phyloP scores from a whole-genome alignment of 371 early-diverging fungal genomes.

The Actinomucor elegans region DNA sequence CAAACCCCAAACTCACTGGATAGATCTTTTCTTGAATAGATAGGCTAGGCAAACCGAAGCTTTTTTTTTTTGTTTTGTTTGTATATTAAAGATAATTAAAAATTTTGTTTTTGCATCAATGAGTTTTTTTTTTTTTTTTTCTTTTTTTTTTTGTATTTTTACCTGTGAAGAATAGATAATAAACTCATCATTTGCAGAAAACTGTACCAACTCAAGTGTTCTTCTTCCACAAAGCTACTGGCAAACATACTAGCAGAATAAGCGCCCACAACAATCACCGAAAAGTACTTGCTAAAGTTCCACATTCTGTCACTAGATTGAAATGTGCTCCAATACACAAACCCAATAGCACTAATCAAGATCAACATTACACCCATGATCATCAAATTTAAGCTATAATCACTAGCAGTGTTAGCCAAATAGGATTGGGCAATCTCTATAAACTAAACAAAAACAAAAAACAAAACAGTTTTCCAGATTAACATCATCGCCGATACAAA shows the following conservation, averaged over 20 bases:
- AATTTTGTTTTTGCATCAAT: no score
- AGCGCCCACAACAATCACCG: constrained; percentile 28
- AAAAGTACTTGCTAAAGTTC: constrained; percentile 21
- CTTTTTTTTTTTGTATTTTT: no score
- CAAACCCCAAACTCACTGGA: constrained; percentile 1
- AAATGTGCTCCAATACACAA: background rate
- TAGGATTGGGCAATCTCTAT: constrained; percentile 43
- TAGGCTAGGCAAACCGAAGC: constrained; percentile 5
- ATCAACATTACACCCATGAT: constrained; percentile 36
- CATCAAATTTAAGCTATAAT: constrained; percentile 58
- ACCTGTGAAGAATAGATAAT: constrained; percentile 48
- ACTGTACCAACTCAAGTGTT: constrained; percentile 77
- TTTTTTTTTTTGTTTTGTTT: background rate
- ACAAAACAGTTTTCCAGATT: constrained; percentile 2
- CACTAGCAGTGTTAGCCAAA: constrained; percentile 54
- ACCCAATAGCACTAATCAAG: constrained; percentile 2
- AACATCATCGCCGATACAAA: background rate
- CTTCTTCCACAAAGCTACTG: constrained; percentile 80
- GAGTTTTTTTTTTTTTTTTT: no score
- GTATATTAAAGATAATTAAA: background rate
- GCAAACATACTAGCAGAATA: constrained; percentile 65
- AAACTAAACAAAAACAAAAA: constrained; percentile 27
- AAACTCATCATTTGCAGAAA: constrained; percentile 59
- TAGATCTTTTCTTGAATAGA: background rate
- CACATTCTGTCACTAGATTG: constrained; percentile 2